Evolutionary conservation across 2,329 filamentous ascomycete species (phyloP).

Genomic region (Xylariaceae sp.): DNA sequence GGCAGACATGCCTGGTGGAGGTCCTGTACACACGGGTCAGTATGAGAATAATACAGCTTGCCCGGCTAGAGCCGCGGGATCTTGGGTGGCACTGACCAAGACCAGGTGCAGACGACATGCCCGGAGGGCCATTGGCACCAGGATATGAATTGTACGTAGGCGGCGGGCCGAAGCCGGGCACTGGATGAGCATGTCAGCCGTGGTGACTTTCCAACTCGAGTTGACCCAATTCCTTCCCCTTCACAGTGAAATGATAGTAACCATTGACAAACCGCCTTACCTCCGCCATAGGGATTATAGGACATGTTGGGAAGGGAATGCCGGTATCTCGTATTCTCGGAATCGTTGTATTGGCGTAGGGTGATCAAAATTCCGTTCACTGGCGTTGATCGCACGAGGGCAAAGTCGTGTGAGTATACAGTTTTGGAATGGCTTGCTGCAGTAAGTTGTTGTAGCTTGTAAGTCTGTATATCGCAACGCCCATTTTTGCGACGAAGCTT

Average conservation of each 20-base stretch:
- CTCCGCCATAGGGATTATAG: conserved; percentile 54
- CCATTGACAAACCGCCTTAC: conserved; percentile 27
- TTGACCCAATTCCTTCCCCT: not conserved
- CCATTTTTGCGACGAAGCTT: conserved; percentile 20
- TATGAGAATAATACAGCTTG: conserved; percentile 8
- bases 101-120: conserved; percentile 74
- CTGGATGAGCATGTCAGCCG: conserved; percentile 32
- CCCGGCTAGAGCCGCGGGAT: not conserved
- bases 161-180: conserved; percentile 66
- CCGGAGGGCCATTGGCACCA: conserved; percentile 54
- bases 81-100: conserved; percentile 57
- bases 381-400: not conserved
- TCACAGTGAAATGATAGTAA: not conserved
- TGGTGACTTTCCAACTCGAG: not conserved
- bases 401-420: not conserved
- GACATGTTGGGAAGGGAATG: conserved; percentile 41
- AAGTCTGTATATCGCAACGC: conserved; percentile 8
- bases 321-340: not conserved
- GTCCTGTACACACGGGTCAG: conserved; percentile 45
- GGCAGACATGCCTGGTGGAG: conserved; percentile 76
- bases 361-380: not conserved
- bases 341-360: not conserved
- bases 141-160: conserved; percentile 71
- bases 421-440: not conserved
- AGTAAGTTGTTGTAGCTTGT: not conserved